Base-by-base conservation (phyloP, 345 rosid species). In the Aquilaria sinensis region DNA sequence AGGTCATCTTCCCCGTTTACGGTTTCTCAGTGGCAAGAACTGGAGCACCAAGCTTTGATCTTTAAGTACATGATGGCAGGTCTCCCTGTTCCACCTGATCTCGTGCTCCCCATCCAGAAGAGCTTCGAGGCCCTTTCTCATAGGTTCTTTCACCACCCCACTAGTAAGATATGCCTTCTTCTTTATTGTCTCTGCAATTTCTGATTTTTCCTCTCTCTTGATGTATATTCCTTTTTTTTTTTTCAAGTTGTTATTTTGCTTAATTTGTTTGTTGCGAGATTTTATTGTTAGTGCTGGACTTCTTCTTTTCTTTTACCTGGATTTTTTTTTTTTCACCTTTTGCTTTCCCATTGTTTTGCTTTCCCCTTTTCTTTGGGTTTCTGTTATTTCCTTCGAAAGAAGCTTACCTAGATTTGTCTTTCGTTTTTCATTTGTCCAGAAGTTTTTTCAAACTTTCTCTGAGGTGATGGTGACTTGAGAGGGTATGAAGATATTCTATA, bases 41-140 rank as follows among this genome's bases (percentile, higher is more conserved):
- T 82, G 61, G 81, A 82, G 57, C 86, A 82, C 58, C 87, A 82
- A 73, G 84, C 87, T 65, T 61, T 82, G 77, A 76, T 82, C 72
- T 82, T 72, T 62, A 82, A 82, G 78, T 82, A 79, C 69, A 72
- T 82, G 87, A 51, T 70, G 69, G 83, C 87, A 33, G 87, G 87
- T 64, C 55, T 82, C 59, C 87, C 82, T 66, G 80, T 82, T 49
- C 84, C 87, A 51, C 77, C 78, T 72, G 82, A 82, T 72, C 84
- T 82, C 59, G 70, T 82, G 13, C 72, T 82, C 58, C 81, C 82
- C 47, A 77, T 82, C 50, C 83, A 82, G 67, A 82, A 77, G 60
- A 74, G 81, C 68, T 79, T 72, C 61, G 76, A 75, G 50, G 76
- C 86, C 60, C 64, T 81, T 72, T 73, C 86, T 67, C 81, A 71